These are phyloP conservation scores for Melanopsichium pennsylvanicum DNA, from an alignment of 1,284 basidiomycete genomes.

Conservation along the genomic window DNA sequence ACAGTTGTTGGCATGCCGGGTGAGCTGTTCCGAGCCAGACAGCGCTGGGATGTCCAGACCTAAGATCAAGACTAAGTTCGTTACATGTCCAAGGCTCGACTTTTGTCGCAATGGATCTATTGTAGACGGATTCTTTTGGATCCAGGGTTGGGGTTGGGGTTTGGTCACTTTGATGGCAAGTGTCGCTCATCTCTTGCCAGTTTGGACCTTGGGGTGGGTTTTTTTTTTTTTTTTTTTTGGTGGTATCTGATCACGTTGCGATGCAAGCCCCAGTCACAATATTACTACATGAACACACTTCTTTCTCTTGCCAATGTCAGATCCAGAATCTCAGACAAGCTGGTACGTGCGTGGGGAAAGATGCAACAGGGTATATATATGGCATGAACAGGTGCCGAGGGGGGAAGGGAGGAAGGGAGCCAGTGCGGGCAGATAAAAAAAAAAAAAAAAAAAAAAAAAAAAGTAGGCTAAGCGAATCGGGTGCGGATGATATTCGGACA, in stretches of 20 bases:
- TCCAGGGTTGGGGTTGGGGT: too few relatives aligned
- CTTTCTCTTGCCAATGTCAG: constrained; percentile 4
- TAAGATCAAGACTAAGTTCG: constrained; percentile 5
- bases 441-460: neutral
- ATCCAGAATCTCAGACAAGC: constrained; percentile 4
- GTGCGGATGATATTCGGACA: constrained; percentile 14
- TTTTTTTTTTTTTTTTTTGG: too few relatives aligned
- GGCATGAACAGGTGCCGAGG: constrained; percentile 3
- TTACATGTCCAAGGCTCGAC: neutral
- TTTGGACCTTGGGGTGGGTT: too few relatives aligned
- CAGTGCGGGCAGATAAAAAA: neutral
- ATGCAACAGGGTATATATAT: neutral
- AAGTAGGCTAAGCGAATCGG: neutral
- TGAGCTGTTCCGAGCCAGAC: neutral
- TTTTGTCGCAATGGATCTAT: too few relatives aligned
- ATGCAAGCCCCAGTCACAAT: too few relatives aligned
- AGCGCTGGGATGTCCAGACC: neutral
- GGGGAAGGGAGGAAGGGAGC: too few relatives aligned
- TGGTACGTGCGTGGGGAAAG: constrained; percentile 1
- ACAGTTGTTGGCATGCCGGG: constrained; percentile 1
- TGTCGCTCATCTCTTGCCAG: too few relatives aligned
- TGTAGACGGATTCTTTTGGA: too few relatives aligned
- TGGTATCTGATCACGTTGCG: too few relatives aligned
- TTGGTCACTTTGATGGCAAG: too few relatives aligned
- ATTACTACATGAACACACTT: neutral